Conservation (phyloP, 495 filamentous ascomycete genomes). For the Xanthoparmelia taractica region DNA sequence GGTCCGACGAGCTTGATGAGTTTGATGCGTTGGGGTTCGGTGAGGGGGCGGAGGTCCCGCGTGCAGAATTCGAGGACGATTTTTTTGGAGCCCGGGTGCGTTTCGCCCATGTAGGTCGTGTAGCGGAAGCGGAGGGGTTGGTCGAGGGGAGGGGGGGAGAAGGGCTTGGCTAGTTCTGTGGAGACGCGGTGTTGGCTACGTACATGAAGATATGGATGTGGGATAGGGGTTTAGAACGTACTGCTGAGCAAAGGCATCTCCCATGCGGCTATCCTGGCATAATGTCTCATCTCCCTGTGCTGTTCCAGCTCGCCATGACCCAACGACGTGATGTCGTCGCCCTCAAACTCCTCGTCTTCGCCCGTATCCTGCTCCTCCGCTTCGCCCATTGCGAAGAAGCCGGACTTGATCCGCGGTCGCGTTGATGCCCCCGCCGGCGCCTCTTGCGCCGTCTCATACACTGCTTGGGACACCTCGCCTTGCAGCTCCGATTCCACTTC, state of each 20-base stretch:
- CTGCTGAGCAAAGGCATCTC: conserved; percentile 88
- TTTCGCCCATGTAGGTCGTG: conserved; percentile 93
- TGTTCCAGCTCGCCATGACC: conserved; percentile 83
- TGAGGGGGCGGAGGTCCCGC: conserved; percentile 54
- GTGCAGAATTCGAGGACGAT: conserved; percentile 85
- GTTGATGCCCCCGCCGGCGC: not conserved
- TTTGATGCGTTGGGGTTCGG: conserved; percentile 61
- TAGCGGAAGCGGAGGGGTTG: conserved; percentile 84
- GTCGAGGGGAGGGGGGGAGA: conserved; percentile 57
- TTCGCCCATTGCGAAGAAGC: conserved; percentile 49
- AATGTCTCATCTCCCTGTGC: conserved; percentile 82
- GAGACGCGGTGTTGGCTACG: not conserved
- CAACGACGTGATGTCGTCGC: conserved; percentile 73
- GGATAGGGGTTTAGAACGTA: conserved; percentile 39
- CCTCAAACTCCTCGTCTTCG: conserved; percentile 54
- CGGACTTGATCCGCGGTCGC: conserved; percentile 20
- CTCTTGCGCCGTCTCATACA: conserved; percentile 11
- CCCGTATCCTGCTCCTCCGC: conserved; percentile 44
- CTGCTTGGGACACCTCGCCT: conserved; percentile 11
- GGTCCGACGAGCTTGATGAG: conserved; percentile 78
- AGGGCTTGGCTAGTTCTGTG: conserved; percentile 72
- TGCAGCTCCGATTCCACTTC: conserved; percentile 24
- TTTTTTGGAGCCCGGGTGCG: conserved; percentile 84
- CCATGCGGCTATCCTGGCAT: conserved; percentile 82
- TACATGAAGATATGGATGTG: not conserved